Base-by-base conservation (phyloP, 768 basidiomycete species). In the Xerocomus brunneocitrinus region DNA sequence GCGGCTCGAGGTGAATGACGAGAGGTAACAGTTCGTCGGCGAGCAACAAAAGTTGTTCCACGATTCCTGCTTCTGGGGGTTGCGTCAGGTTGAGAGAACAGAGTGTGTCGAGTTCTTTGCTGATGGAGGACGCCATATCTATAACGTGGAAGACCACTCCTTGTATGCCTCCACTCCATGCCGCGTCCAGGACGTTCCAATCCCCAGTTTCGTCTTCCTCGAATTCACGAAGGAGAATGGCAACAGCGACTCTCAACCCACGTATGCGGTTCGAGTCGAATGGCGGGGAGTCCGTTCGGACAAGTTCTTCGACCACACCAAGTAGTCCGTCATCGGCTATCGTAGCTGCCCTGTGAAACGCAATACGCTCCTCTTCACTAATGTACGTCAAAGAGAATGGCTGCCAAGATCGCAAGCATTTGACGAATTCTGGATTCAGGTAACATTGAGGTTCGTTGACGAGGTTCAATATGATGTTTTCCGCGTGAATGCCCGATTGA, bases 321-420 rank as follows among this genome's bases (percentile, higher is more conserved):
- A 75, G 61, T 3, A 89, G 62, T 1, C 88, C 87, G 52, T 86
- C 81, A 32, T 88, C 81, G 0, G 81, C 84, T n/a, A 91, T 79
- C 25, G 76, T 68, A 0, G 87, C 86, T 12, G 83, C 73, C 59
- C 83, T 79, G 24, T 79, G 78, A 63, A 91, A 72, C 8, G 78
- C 74, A 27, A 80, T 67, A 10, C 81, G 73, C 50, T 87, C 85
- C 27, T 78, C 73, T 35, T 85, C 81, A 1, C 78, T 74, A 47
- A 89, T 87, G 58, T 72, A 79, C 4, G 82, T 79, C 30, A 87
- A 71, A 8, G 82, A 79, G 28, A 86, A 74, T 1, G 84, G 83
- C 6, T 77, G 77, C 50, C 88, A 78, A 9, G 77, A 71, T n/a
- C 82, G 73, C 16, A 89, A 73, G 38, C 81, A 80, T 44, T 79